Percentiles rank a stretch among this genome's conserved stretches.
These are phyloP conservation scores for Populus davidiana DNA, from an alignment of 345 rosid species.

Conservation along the genomic window DNA sequence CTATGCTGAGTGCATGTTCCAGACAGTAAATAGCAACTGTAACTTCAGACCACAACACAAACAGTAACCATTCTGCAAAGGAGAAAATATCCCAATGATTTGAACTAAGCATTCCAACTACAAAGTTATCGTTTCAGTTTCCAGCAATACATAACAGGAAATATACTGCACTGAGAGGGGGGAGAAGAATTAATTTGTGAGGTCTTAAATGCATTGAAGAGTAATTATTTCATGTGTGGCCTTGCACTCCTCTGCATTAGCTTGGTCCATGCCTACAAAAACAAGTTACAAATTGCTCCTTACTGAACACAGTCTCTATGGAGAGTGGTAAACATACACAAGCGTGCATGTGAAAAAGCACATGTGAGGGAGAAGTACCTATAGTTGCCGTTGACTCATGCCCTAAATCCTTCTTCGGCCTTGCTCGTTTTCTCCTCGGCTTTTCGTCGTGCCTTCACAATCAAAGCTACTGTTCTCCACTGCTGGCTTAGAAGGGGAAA, in stretches of 20 bases:
- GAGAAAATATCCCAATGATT: background rate
- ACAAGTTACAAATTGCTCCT: background rate
- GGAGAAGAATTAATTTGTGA: background rate
- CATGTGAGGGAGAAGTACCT: background rate
- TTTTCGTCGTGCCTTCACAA: background rate
- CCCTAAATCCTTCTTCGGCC: conserved; percentile 12
- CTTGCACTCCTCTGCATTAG: background rate
- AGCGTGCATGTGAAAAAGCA: too few species aligned
- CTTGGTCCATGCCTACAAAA: background rate
- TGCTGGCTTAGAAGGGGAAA: background rate
- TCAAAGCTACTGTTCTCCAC: background rate
- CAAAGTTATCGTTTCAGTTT: background rate
- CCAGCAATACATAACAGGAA: background rate
- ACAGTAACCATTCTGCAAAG: background rate
- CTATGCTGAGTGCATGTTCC: background rate
- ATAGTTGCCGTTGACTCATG: background rate
- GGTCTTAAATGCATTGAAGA: background rate
- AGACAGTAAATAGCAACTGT: background rate
- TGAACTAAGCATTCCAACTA: background rate
- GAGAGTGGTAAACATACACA: background rate
- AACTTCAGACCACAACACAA: background rate
- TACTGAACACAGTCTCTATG: background rate
- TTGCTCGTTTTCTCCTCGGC: conserved; percentile 8
- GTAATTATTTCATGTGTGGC: background rate
- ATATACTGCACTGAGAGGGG: background rate